Percentiles rank a stretch among this genome's conserved stretches.
Evolutionary conservation across 2,329 filamentous ascomycete species (phyloP).

Genomic region (Fusarium fujikuroi): DNA sequence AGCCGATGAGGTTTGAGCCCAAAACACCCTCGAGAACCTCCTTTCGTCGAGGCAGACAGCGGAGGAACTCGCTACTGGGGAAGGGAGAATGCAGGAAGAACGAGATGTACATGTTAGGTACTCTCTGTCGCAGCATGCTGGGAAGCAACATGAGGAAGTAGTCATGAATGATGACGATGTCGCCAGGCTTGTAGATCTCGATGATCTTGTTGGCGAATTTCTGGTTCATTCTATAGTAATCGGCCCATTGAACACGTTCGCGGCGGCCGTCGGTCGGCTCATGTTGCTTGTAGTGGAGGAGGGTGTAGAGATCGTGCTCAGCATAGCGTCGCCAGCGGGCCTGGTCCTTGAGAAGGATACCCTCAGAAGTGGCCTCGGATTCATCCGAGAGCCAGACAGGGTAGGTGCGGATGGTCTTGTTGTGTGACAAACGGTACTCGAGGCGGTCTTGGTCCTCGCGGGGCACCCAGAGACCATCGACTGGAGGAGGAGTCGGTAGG

Average conservation of each 20-base stretch:
- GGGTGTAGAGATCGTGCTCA: constrained; percentile 89
- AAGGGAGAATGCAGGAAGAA: constrained; percentile 97
- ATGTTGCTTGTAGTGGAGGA: constrained; percentile 97
- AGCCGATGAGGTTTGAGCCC: constrained; percentile 91
- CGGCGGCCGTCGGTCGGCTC: constrained; percentile 86
- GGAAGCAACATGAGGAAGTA: constrained; percentile 93
- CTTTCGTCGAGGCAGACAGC: constrained; percentile 87
- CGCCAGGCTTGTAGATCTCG: constrained; percentile 89
- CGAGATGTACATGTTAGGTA: constrained; percentile 90
- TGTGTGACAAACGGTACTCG: constrained; percentile 77
- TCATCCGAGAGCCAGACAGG: constrained; percentile 92
- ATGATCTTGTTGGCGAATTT: constrained; percentile 91
- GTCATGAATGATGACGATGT: constrained; percentile 92
- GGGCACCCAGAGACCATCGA: constrained; percentile 77
- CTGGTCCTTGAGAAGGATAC: constrained; percentile 83
- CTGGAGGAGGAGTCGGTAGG: constrained; percentile 65
- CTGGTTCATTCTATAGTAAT: constrained; percentile 93
- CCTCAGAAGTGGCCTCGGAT: constrained; percentile 71
- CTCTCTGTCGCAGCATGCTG: constrained; percentile 84
- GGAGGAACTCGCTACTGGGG: constrained; percentile 94
- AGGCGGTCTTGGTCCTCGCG: constrained; percentile 76
- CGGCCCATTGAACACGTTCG: constrained; percentile 86
- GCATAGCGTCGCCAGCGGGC: constrained; percentile 88
- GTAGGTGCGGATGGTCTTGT: constrained; percentile 80
- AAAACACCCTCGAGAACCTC: constrained; percentile 90